Conservation (phyloP, 208 protist genomes). For the Acanthamoeba sp. region DNA sequence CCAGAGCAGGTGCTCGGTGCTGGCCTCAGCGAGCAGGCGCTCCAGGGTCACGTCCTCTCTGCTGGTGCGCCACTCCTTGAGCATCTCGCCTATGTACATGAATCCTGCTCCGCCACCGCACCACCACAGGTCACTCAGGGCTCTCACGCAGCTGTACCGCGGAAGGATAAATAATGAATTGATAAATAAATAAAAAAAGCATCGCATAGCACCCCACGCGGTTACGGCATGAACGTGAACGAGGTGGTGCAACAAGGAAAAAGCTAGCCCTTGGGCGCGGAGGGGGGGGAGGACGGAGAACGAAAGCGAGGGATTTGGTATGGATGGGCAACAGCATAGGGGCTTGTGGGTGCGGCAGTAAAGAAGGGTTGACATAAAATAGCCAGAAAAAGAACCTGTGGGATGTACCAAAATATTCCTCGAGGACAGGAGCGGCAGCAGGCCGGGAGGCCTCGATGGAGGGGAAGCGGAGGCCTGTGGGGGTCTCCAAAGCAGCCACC, state of each 20-base stretch:
- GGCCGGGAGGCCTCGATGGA: constrained; percentile 42
- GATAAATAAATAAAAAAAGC: no score
- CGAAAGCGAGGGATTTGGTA: neutral
- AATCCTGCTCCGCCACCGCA: neutral
- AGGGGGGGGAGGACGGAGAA: neutral
- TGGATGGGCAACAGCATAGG: neutral
- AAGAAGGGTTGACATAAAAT: neutral
- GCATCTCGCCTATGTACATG: constrained; percentile 53
- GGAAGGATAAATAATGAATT: no score
- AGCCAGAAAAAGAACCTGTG: neutral
- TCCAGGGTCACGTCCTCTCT: neutral
- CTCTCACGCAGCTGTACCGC: no score
- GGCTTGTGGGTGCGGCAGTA: neutral
- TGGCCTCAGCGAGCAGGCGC: constrained; percentile 27
- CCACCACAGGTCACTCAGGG: no score
- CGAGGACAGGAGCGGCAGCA: constrained; percentile 37
- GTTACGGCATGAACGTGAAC: neutral
- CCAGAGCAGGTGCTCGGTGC: constrained; percentile 30
- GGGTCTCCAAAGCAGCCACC: constrained; percentile 2
- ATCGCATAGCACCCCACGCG: no score
- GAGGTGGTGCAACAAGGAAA: no score
- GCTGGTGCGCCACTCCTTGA: constrained; percentile 31
- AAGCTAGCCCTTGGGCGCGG: no score
- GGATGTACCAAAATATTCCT: constrained; percentile 45
- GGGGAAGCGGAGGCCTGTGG: constrained; percentile 47